Base-by-base conservation (phyloP, 2,329 filamentous ascomycete genomes). In the Pseudogymnoascus pannorum region DNA sequence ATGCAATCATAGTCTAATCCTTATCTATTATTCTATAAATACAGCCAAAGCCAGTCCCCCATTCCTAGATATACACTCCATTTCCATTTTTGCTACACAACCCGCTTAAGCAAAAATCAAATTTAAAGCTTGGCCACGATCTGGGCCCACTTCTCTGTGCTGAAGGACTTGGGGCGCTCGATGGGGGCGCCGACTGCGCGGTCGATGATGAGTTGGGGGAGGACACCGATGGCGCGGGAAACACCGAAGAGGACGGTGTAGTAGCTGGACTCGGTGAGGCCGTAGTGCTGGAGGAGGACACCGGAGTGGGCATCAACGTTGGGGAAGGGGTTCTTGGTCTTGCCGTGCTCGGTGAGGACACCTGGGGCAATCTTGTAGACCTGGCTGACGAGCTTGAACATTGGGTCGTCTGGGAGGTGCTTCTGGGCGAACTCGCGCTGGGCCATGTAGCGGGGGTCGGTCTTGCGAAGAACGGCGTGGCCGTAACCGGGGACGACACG, bases 311-410 rank as follows among this genome's bases (percentile, higher is more conserved):
- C 92, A 75, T 97, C 93, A 74, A 97, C 92, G 83, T 97, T 97
- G 79, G 94, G 94, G 86, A 85, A 97, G 69, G 93, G 93, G 89
- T 97, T 97, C 90, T 97, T 97, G 84, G 93, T 97, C 91, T 99
- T 99, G 82, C 94, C 94, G 83, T 99, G 94, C 87, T 99, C 92
- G 69, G 94, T 99, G 76, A 99, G 84, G 72, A 99, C 94, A 73
- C 88, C 89, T 68, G 94, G 94, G 67, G 94, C 94, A 72, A 99
- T 97, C 91, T 99, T 99, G 90, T 97, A 99, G 71, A 99, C 94
- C 83, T 99, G 94, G 85, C 90, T 95, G 81, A 99, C 94, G 70
- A 99, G 90, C 87, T 99, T 92, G 91, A 97, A 99, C 92, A 99
- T 95, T 73, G 93, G 92, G 85, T 97, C 94, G 73, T 96, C 85